phyloP scores from a whole-genome alignment of 768 basidiomycete species.

The Tulasnella sp. region DNA sequence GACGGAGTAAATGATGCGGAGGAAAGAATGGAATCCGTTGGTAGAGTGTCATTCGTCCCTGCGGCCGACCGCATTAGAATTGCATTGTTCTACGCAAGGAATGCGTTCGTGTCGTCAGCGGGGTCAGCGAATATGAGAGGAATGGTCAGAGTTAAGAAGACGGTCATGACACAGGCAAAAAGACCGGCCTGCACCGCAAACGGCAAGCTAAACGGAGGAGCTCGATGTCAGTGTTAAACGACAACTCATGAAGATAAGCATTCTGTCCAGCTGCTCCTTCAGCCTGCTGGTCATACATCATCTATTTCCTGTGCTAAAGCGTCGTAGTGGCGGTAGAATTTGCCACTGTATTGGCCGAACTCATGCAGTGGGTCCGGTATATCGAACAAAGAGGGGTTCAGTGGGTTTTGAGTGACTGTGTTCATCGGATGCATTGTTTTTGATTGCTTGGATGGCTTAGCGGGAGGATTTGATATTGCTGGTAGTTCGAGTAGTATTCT shows the following conservation, averaged over 20 bases:
- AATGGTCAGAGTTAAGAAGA: not conserved
- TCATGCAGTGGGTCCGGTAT: not conserved
- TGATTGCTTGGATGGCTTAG: no score
- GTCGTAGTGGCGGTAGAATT: slow-evolving; percentile 1
- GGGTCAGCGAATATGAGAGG: not conserved
- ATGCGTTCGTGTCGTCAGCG: not conserved
- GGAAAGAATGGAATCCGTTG: not conserved
- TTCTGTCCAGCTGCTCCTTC: slow-evolving; percentile 6
- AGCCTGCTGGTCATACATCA: not conserved
- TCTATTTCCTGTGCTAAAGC: not conserved
- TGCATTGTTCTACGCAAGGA: no score
- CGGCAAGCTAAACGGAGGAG: not conserved
- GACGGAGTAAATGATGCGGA: not conserved
- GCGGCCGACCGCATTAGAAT: not conserved
- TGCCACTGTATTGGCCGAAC: not conserved
- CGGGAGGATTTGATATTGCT: no score
- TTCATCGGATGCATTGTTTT: no score
- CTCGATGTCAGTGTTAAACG: not conserved
- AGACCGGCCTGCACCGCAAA: not conserved
- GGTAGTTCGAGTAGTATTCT: no score
- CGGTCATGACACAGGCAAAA: not conserved
- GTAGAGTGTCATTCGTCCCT: not conserved
- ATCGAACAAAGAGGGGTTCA: not conserved
- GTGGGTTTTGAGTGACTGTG: not conserved
- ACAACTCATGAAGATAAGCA: not conserved